Conservation (phyloP, 2,329 filamentous ascomycete genomes). For the Fusarium cicatricum region DNA sequence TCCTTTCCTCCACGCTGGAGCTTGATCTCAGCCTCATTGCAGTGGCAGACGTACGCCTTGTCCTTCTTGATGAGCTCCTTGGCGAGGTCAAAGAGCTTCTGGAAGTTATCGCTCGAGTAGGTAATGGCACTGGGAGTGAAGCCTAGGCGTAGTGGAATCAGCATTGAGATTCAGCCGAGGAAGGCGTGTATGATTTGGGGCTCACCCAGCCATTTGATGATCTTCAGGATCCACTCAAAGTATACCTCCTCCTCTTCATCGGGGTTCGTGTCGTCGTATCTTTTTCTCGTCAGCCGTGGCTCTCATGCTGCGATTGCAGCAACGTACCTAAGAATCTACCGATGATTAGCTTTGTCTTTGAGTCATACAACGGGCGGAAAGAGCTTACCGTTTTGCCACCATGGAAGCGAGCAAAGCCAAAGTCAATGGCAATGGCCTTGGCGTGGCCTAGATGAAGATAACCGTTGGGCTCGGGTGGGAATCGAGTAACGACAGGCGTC, state of each 20-base stretch:
- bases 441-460: conserved; percentile 93
- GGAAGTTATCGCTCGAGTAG: conserved; percentile 90
- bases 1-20: conserved; percentile 83
- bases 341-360: conserved; percentile 19
- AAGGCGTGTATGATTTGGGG: background rate
- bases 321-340: conserved; percentile 44
- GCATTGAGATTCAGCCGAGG: background rate
- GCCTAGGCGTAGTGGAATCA: conserved; percentile 40
- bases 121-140: conserved; percentile 84
- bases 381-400: conserved; percentile 65
- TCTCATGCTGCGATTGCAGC: background rate
- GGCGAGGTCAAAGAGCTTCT: conserved; percentile 85
- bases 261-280: conserved; percentile 96
- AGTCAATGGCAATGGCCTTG: conserved; percentile 96
- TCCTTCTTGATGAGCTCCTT: conserved; percentile 81
- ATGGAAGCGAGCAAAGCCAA: conserved; percentile 89
- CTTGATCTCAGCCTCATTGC: conserved; percentile 83
- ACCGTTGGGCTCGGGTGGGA: conserved; percentile 90
- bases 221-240: conserved; percentile 88
- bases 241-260: conserved; percentile 91
- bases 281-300: conserved; percentile 39
- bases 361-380: background rate
- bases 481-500: conserved; percentile 72
- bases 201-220: conserved; percentile 75
- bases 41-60: conserved; percentile 87